These are phyloP conservation scores for Triticum monococcum DNA, from an alignment of 176 grass and related monocot genomes.

Conservation along the genomic window DNA sequence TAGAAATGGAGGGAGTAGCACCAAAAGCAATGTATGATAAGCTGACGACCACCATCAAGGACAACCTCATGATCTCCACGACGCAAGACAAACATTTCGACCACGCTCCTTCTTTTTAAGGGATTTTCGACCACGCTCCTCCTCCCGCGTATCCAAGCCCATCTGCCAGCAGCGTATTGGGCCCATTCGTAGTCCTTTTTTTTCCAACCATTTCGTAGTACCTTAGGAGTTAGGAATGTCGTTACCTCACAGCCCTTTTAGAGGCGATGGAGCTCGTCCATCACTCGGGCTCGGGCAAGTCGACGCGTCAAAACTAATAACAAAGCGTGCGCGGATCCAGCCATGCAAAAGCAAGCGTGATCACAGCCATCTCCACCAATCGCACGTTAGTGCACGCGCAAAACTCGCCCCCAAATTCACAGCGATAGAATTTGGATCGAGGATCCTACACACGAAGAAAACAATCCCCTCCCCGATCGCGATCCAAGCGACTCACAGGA, in stretches of 20 bases:
- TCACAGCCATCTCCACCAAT: slow-evolving; percentile 11
- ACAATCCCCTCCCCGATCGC: neutral
- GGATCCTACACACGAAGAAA: neutral
- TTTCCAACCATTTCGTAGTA: neutral
- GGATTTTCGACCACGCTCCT: no score
- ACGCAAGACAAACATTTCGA: no score
- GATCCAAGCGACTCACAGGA: neutral
- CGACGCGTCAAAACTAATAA: slow-evolving; percentile 1
- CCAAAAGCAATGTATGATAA: no score
- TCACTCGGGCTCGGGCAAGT: neutral
- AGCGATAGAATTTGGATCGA: slow-evolving; percentile 22
- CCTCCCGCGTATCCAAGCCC: no score
- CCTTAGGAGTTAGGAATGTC: neutral
- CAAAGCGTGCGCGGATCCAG: slow-evolving; percentile 2
- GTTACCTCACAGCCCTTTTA: neutral
- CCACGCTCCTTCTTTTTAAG: no score
- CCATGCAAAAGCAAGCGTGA: slow-evolving; percentile 17
- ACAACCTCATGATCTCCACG: no score
- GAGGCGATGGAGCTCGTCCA: neutral
- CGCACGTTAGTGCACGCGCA: slow-evolving; percentile 29
- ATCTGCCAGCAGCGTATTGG: neutral
- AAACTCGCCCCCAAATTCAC: slow-evolving; percentile 33
- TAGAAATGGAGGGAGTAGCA: no score
- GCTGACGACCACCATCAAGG: no score
- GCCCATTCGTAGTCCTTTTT: neutral